Conservation (phyloP, 1,284 basidiomycete species). For the Puccinia polysora region DNA sequence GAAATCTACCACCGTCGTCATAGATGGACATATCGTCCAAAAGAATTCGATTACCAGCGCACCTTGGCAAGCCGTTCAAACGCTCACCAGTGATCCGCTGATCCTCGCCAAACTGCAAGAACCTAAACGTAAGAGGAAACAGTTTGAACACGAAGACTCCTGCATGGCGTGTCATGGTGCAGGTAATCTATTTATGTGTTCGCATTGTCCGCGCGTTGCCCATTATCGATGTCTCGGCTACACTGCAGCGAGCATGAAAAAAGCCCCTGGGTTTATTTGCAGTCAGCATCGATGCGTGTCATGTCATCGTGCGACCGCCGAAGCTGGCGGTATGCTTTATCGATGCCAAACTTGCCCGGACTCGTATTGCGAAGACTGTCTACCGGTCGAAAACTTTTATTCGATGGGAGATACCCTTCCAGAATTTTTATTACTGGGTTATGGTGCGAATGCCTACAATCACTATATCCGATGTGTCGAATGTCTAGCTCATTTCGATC, state of each 20-base stretch:
- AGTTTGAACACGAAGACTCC: conserved; percentile 59
- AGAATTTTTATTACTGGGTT: conserved; percentile 31
- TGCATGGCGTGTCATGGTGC: conserved; percentile 63
- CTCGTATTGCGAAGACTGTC: conserved; percentile 61
- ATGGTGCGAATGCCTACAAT: neutral
- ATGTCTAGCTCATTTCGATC: conserved; percentile 34
- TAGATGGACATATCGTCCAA: conserved; percentile 56
- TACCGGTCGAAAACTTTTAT: conserved; percentile 22
- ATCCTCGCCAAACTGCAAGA: conserved; percentile 42
- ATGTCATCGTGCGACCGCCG: conserved; percentile 56
- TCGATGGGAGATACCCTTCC: conserved; percentile 30
- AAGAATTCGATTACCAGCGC: conserved; percentile 44
- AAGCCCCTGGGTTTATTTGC: conserved; percentile 56
- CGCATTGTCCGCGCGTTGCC: conserved; percentile 60
- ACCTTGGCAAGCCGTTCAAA: conserved; percentile 47
- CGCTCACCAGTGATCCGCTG: conserved; percentile 46
- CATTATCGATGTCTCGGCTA: conserved; percentile 58
- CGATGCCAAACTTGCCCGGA: conserved; percentile 61
- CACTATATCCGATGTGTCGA: conserved; percentile 39
- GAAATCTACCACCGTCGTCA: conserved; percentile 54
- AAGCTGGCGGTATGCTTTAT: conserved; percentile 60
- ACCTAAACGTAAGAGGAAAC: conserved; percentile 52
- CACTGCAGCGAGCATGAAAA: conserved; percentile 48
- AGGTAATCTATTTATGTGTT: conserved; percentile 59
- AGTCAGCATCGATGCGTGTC: conserved; percentile 58